Base-by-base conservation (phyloP, 1,139 yeast genomes). In the Sugiyamaella novakii region DNA sequence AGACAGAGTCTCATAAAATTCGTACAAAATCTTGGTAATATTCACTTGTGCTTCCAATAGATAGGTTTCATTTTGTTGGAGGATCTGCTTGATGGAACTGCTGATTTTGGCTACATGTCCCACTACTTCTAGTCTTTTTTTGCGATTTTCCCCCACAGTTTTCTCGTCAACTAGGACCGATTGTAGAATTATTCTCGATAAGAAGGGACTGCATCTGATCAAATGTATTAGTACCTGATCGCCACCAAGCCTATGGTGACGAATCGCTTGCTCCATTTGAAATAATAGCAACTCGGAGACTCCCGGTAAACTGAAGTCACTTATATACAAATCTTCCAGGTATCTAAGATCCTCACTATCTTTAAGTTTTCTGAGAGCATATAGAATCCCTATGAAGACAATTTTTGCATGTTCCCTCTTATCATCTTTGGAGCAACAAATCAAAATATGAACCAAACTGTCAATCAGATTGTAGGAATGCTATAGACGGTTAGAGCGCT, bases 81-180 rank as follows among this genome's bases (percentile, higher is more conserved):
- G 42, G 7, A 62, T 47, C 18, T 50, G 50, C 41, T 60, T 60
- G 21, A 61, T 53, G 2, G 57, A 53, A 17, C 54, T 63, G 2
- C 60, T 57, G 24, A 61, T 56, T 12, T 58, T 52, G 38, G 56
- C 54, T 41, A 62, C 43, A 33, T 51, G 48, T 41, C 53, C 55
- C 28, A 55, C 47, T 30, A 58, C 49, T 15, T 57, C 49, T 27
- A 52, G 40, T 14, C 55, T 43, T 19, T 57, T 55, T 15, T 46
- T 52, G 17, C 54, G 52, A 41, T 56, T 58, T 14, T 54, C 43
- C 28, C 61, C 64, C 11, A 61, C 64, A 10, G 62, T 51, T 35
- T 55, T 57, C 27, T 58, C 54, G 48, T 64, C 68, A 27, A 62
- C 58, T 10, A 51, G 35, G 7, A 64, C 66, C 37, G 69, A 61